Conservation (phyloP, 2,329 filamentous ascomycete species). For the Fusarium graminum region DNA sequence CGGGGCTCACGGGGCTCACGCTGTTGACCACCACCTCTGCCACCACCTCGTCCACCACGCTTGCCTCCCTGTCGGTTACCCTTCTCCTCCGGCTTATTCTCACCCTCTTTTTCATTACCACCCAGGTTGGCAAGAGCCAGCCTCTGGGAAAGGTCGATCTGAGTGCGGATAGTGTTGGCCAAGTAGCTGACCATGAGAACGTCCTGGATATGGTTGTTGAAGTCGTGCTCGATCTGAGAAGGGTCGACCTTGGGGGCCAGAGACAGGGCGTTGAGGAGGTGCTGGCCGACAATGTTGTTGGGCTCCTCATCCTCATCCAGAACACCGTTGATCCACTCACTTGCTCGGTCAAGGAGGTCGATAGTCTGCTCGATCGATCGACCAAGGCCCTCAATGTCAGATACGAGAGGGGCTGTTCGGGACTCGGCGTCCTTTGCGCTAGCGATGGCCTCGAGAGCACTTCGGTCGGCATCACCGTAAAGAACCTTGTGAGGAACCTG, state of each 20-base stretch:
- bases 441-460: conserved; percentile 83
- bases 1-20: conserved; percentile 63
- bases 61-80: conserved; percentile 64
- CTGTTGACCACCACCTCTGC: conserved; percentile 65
- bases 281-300: conserved; percentile 92
- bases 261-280: conserved; percentile 91
- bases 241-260: conserved; percentile 95
- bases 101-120: conserved; percentile 63
- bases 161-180: conserved; percentile 97
- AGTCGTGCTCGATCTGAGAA: conserved; percentile 92
- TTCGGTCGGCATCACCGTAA: conserved; percentile 79
- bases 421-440: conserved; percentile 83
- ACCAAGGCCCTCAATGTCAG: conserved; percentile 91
- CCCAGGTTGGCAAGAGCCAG: conserved; percentile 82
- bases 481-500: conserved; percentile 95
- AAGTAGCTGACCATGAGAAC: conserved; percentile 98
- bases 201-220: conserved; percentile 99
- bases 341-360: conserved; percentile 89
- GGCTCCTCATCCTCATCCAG: conserved; percentile 93
- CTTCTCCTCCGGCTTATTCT: conserved; percentile 62
- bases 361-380: conserved; percentile 88
- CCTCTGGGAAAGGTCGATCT: conserved; percentile 97
- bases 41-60: conserved; percentile 64
- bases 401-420: conserved; percentile 78
- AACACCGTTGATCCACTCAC: conserved; percentile 91